These are phyloP conservation scores for Purshia tridentata DNA, from an alignment of 306 rosid species.

Conservation along the genomic window DNA sequence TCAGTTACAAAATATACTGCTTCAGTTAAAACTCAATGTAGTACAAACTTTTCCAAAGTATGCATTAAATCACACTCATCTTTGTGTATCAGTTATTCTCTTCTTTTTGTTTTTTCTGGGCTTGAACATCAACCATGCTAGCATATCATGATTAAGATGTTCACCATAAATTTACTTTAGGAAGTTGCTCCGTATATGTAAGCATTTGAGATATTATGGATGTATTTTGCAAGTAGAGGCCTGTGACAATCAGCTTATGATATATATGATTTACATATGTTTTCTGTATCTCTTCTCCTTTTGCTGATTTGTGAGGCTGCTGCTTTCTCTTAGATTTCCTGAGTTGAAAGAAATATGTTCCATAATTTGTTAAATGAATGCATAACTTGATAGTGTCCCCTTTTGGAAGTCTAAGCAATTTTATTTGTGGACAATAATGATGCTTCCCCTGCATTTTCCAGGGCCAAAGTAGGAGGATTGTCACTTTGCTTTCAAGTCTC, in stretches of 20 bases:
- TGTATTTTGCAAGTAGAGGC: constrained; percentile 22
- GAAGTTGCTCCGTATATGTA: constrained; percentile 9
- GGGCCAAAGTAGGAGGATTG: constrained; percentile 60
- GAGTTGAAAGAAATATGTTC: constrained; percentile 27
- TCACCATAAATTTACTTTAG: background rate
- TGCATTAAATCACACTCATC: constrained; percentile 29
- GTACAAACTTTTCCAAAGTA: constrained; percentile 40
- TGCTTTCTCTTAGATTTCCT: constrained; percentile 17
- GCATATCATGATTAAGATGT: constrained; percentile 9
- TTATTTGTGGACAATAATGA: constrained; percentile 50
- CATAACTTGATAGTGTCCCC: constrained; percentile 29
- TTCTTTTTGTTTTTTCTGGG: constrained; percentile 22
- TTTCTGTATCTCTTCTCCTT: constrained; percentile 1
- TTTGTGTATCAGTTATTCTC: constrained; percentile 31
- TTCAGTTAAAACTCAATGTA: constrained; percentile 48
- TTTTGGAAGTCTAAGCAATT: constrained; percentile 41
- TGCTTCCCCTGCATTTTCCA: constrained; percentile 75
- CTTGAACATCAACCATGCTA: constrained; percentile 7
- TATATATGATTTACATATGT: constrained; percentile 4
- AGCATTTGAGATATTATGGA: constrained; percentile 17
- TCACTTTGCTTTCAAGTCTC: constrained; percentile 58
- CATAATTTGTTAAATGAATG: constrained; percentile 22
- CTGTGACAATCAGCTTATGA: constrained; percentile 12
- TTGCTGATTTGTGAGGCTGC: constrained; percentile 6
- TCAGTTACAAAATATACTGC: constrained; percentile 39